Base-by-base conservation (phyloP, 768 basidiomycete species). In the Amanita pallidorosea region DNA sequence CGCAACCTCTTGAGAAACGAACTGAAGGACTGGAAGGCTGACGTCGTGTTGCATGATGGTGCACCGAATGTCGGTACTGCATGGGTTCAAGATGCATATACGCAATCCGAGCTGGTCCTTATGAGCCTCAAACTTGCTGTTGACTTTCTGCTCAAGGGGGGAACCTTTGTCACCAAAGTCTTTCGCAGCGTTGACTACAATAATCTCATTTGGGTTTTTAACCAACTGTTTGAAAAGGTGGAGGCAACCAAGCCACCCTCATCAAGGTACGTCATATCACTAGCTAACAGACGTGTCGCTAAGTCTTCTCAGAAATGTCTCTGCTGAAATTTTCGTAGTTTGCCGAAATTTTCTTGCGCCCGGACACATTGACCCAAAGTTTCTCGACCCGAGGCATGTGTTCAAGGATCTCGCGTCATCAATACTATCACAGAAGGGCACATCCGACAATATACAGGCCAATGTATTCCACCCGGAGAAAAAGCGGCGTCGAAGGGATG, bases 1-100 rank as follows among this genome's bases (percentile, higher is more conserved):
- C 85, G 96, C 41, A 82, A 85, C 61, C 78, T 86, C 51, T 80
- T 99, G 52, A 81, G 89, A 51, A 71, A 72, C 20, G 91, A 96
- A 65, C 70, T 98, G 55, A 97, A 98, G 65, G 93, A 97, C 64
- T 99, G 96, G 96, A 95, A 93, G 69, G 96, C 96, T 17, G 96
- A 99, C 62, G 81, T 98, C 48, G 93, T 99, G 12, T 79, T 99
- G 52, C 96, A 99, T 64, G 96, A 99, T 66, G 96, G 96, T 71
- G 96, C 96, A 36, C 96, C 96, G 20, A 99, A 99, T 65, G 96
- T 99, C 65, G 96, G 96, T 72, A 90, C 91, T 9, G 96, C 96
- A 11, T 99, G 96, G 96, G 80, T 97, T 56, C 96, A 98, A 65
- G 96, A 99, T 68, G 96, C 96, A 0, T 99, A 93, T 71, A 81